Base-by-base conservation (phyloP, 192 early-diverging fungal species). In the Lunasporangiospora selenospora region DNA sequence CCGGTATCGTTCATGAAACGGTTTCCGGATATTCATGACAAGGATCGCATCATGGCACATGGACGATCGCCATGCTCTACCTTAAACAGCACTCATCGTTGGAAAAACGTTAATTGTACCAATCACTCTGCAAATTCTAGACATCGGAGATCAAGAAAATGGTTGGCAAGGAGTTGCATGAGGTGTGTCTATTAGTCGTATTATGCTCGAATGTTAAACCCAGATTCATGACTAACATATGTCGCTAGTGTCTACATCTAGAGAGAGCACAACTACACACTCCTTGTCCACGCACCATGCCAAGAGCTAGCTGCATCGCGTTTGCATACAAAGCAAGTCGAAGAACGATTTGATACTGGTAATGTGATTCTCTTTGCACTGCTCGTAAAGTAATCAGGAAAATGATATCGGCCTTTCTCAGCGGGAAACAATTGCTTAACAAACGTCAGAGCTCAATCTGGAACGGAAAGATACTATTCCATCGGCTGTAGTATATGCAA, bases 1-100 rank as follows among this genome's bases (percentile, higher is more conserved):
- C 62, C 55, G 42, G 45, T 48, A 31, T 55, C 52, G n/a, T 55
- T 64, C 36, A 64, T 64, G 62, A 54, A 46, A 21, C 52, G 34
- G 34, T 55, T 64, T 55, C 33, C 51, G 13, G 62, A 64, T 55
- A 64, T 64, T 55, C 30, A 64, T 27, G 52, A 48, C 45, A 64
- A 55, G 52, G 43, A 48, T 48, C 42, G 62, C 21, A 64, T 58
- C 36, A 41, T 55, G 32, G 26, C 38, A 48, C 33, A 19, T 64
- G 62, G 62, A 29, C 16, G 4, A 36, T 42, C 47, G 45, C 37
- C 37, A 39, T 65, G 51, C 38, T 43, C 34, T 54, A 54, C 45
- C 62, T 65, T 49, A 41, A 49, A 65, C 44, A 55, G 36, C 62
- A 55, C 45, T 48, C 53, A 13, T 65, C 52, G 56, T 48, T 21